Conservation (phyloP, 306 rosid species). For the Senna tora region DNA sequence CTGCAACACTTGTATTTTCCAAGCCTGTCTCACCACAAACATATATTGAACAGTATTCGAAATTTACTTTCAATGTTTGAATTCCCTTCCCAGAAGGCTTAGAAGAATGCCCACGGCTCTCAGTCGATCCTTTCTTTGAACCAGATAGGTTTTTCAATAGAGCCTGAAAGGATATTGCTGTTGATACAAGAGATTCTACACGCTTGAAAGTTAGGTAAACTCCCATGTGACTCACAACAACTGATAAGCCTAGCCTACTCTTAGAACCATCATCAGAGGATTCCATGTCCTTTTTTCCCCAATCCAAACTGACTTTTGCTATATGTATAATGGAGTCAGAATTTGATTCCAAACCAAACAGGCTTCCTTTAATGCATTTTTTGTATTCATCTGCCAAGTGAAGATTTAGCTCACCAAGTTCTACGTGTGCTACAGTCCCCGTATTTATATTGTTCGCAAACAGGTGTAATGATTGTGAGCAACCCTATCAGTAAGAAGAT, state of each 20-base stretch:
- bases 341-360: slow-evolving; percentile 64
- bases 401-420: slow-evolving; percentile 85
- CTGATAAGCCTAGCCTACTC: slow-evolving; percentile 66
- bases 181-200: slow-evolving; percentile 75
- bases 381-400: slow-evolving; percentile 78
- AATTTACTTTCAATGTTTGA: slow-evolving; percentile 66
- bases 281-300: slow-evolving; percentile 83
- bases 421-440: slow-evolving; percentile 71
- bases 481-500: slow-evolving; percentile 57
- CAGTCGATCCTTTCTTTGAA: slow-evolving; percentile 62
- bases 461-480: slow-evolving; percentile 77
- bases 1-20: slow-evolving; percentile 71
- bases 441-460: slow-evolving; percentile 72
- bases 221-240: slow-evolving; percentile 71
- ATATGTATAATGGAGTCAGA: slow-evolving; percentile 71
- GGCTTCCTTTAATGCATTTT: slow-evolving; percentile 64
- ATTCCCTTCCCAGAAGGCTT: slow-evolving; percentile 82
- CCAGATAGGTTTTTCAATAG: slow-evolving; percentile 64
- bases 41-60: slow-evolving; percentile 69
- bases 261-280: slow-evolving; percentile 58
- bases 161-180: slow-evolving; percentile 74
- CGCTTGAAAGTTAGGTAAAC: slow-evolving; percentile 69
- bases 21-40: slow-evolving; percentile 74
- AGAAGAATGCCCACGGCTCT: slow-evolving; percentile 52
- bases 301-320: slow-evolving; percentile 79